Evolutionary conservation across 768 basidiomycete genomes (phyloP).

Genomic region (Lactarius vividus): DNA sequence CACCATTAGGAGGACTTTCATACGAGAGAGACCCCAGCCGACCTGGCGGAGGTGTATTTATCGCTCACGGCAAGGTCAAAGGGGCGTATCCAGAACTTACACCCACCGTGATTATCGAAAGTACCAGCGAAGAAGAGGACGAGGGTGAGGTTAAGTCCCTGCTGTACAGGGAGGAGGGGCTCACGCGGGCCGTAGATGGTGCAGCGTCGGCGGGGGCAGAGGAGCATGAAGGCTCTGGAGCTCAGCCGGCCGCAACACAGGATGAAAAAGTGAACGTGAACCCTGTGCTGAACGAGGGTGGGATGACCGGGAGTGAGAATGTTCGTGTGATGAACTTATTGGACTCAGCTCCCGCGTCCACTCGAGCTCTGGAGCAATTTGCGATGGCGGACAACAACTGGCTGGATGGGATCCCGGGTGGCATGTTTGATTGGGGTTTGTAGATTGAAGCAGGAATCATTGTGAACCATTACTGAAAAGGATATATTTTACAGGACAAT

Average conservation of each 20-base stretch:
- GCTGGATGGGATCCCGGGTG: conserved; percentile 75
- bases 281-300: conserved; percentile 61
- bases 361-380: conserved; percentile 53
- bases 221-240: conserved; percentile 28
- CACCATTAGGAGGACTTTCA: conserved; percentile 48
- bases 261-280: conserved; percentile 59
- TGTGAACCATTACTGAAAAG: conserved; percentile 12
- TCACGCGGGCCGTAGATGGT: conserved; percentile 19
- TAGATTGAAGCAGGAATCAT: conserved; percentile 23
- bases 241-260: conserved; percentile 53
- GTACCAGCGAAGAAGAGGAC: conserved; percentile 39
- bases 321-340: conserved; percentile 79
- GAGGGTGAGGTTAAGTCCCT: conserved; percentile 24
- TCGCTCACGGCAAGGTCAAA: conserved; percentile 47
- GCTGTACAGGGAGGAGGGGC: conserved; percentile 15
- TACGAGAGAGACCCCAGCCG: conserved; percentile 78
- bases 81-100: conserved; percentile 43
- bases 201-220: conserved; percentile 12
- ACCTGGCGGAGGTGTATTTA: conserved; percentile 84
- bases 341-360: conserved; percentile 55
- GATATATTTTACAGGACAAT: conserved; percentile 53
- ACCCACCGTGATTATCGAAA: conserved; percentile 52
- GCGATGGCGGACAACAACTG: conserved; percentile 66
- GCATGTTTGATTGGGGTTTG: conserved; percentile 87
- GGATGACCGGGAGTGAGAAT: conserved; percentile 39